Conservation (phyloP, 2,329 filamentous ascomycete species). For the Passalora sequoiae region DNA sequence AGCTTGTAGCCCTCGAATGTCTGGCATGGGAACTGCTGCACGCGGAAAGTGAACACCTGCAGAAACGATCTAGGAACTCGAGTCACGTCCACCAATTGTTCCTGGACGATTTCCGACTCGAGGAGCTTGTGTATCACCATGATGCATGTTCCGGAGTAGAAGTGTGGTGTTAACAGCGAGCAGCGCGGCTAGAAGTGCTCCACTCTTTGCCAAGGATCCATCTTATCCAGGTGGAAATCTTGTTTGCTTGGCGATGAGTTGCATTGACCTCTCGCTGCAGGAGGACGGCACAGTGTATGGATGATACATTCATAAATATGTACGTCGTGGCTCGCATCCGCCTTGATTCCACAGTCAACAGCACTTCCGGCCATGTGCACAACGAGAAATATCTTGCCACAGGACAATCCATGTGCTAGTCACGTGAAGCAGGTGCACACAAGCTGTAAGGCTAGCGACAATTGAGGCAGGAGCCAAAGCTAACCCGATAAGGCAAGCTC, state of each 20-base stretch:
- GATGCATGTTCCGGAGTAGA: background rate
- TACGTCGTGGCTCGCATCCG: background rate
- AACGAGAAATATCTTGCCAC: background rate
- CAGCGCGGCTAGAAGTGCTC: background rate
- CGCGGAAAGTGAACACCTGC: background rate
- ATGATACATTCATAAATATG: background rate
- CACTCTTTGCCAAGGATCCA: background rate
- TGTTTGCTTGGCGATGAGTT: background rate
- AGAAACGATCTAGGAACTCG: constrained; percentile 1
- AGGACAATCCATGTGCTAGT: background rate
- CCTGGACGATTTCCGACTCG: constrained; percentile 1
- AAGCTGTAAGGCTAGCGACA: background rate
- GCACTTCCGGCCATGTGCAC: background rate
- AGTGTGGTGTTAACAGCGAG: background rate
- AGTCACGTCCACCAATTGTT: background rate
- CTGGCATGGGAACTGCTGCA: constrained; percentile 1
- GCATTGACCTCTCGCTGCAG: background rate
- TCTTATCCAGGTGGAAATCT: background rate
- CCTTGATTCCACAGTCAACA: background rate
- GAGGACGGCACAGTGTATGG: background rate
- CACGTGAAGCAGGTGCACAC: background rate
- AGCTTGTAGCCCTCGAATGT: background rate
- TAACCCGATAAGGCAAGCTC: constrained; percentile 1
- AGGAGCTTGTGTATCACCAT: background rate
- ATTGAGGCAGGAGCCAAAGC: background rate